These are phyloP conservation scores for Neobulgaria alba DNA, from an alignment of 2,329 filamentous ascomycete species.

Conservation along the genomic window DNA sequence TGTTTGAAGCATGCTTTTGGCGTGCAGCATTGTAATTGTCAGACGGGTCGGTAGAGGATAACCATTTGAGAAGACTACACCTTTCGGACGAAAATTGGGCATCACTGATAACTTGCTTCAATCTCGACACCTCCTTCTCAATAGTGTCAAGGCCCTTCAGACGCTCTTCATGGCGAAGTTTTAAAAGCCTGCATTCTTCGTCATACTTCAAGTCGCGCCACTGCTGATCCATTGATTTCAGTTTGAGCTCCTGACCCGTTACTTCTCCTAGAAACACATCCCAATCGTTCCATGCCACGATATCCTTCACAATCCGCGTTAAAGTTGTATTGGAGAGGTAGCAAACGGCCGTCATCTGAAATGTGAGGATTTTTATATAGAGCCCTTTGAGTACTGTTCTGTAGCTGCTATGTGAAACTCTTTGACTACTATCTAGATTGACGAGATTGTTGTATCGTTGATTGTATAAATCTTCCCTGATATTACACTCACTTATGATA, in stretches of 20 bases:
- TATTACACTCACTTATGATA: neutral
- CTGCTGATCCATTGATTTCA: conserved; percentile 1
- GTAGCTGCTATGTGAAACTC: conserved; percentile 2
- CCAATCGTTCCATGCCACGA: conserved; percentile 7
- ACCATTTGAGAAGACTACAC: conserved; percentile 4
- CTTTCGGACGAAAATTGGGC: conserved; percentile 2
- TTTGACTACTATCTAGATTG: neutral
- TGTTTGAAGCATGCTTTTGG: neutral
- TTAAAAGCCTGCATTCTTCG: neutral
- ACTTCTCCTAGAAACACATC: conserved; percentile 5
- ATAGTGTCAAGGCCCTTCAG: neutral
- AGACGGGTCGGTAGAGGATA: conserved; percentile 8
- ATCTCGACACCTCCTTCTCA: neutral
- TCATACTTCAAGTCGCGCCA: neutral
- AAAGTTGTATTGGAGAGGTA: conserved; percentile 4
- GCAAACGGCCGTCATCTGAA: conserved; percentile 5
- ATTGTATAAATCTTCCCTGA: conserved; percentile 1
- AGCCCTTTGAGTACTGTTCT: conserved; percentile 4
- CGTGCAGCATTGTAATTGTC: conserved; percentile 4
- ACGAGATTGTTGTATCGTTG: neutral
- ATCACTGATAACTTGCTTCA: neutral
- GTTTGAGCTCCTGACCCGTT: neutral
- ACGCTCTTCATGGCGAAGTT: neutral
- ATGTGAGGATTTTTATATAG: conserved; percentile 7
- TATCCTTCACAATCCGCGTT: neutral